Base-by-base conservation (phyloP, 305 asterid genomes). In the Petunia hybrid region DNA sequence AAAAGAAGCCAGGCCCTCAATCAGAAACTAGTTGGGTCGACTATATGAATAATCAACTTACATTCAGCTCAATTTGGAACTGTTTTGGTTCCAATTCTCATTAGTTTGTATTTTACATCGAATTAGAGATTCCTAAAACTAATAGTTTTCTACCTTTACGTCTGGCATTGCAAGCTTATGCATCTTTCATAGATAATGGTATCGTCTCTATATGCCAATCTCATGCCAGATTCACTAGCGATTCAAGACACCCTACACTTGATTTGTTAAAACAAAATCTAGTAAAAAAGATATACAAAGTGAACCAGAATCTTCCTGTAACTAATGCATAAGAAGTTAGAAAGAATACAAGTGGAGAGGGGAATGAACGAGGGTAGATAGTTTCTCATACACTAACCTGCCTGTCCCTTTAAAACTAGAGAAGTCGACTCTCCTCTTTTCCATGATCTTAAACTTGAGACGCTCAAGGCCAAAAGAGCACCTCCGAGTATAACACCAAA, bases 401-500 rank as follows among this genome's bases (percentile, higher is more conserved):
- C 86, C 83, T 94, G 97, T 77, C 98, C 99, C 91, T 89, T 92
- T 89, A 94, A 87, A 81, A 90, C 86, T 64, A 88, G 86, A 69
- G 94, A 86, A 80, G 90, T 86, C 9, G 87, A 78, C 79, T 94
- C 92, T 67, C 98, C 93, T 83, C 84, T 92, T 85, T 86, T 95
- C 97, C 97, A 92, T 22, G 88, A 88, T 89, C 92, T 90, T 86
- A 95, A 89, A 85, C 98, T 95, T 80, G 97, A 85, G 85, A 94
- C 81, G 85, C 99, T 92, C 84, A 95, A 80, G 74, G 93, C 98
- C 91, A 95, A 89, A 82, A 95, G 97, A 57, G 91, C 45, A 53
- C 99, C 95, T 56, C 99, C 99, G 75, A 95, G 98, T 82, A 94
- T 85, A 83, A 92, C 87, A 65, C 98, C 98, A 71, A 95, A 95